These are phyloP conservation scores for Linaria vulgaris DNA, from an alignment of 257 asterid genomes.

Conservation along the genomic window DNA sequence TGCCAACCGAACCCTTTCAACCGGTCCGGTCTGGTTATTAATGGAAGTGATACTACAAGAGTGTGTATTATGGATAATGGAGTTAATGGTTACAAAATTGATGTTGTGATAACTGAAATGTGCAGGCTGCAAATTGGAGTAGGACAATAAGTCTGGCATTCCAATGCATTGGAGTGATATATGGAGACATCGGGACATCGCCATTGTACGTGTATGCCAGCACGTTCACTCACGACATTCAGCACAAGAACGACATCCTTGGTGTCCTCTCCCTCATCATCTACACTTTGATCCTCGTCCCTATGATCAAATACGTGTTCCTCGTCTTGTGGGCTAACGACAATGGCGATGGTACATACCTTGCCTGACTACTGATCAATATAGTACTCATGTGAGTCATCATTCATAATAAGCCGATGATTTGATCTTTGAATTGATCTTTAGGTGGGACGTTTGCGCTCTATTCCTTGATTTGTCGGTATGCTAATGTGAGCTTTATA, in stretches of 20 bases:
- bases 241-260: slow-evolving; percentile 45
- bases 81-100: background rate
- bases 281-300: slow-evolving; percentile 59
- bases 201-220: slow-evolving; percentile 71
- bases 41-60: background rate
- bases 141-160: slow-evolving; percentile 61
- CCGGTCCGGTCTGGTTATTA: background rate
- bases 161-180: slow-evolving; percentile 71
- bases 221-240: slow-evolving; percentile 42
- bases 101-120: no score
- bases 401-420: background rate
- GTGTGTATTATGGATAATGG: background rate
- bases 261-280: slow-evolving; percentile 73
- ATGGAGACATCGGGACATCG: slow-evolving; percentile 89
- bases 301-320: slow-evolving; percentile 68
- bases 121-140: slow-evolving; percentile 36
- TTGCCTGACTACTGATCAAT: background rate
- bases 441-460: slow-evolving; percentile 82
- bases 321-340: slow-evolving; percentile 74
- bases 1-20: no score
- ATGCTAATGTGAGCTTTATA: slow-evolving; percentile 62
- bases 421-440: background rate
- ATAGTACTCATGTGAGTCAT: background rate
- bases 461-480: slow-evolving; percentile 68
- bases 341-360: slow-evolving; percentile 65